Evolutionary conservation across 768 basidiomycete genomes (phyloP).

Genomic region (Tephrocybe sp.): DNA sequence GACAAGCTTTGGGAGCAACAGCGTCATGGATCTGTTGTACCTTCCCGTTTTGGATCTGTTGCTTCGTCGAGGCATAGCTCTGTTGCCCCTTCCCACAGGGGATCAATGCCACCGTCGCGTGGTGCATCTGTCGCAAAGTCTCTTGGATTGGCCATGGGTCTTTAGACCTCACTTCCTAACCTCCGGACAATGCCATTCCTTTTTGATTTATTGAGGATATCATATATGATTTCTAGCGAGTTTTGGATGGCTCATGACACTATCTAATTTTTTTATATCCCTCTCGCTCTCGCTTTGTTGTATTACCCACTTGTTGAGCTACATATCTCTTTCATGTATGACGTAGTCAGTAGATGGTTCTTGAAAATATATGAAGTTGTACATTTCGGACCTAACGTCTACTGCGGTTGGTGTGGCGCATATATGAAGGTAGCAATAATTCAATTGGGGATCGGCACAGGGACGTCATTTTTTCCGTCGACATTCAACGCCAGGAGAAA

Average conservation of each 20-base stretch:
- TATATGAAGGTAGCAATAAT: not conserved
- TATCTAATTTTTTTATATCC: conserved; percentile 5
- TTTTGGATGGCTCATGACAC: conserved; percentile 1
- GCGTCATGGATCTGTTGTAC: conserved; percentile 28
- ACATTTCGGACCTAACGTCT: not conserved
- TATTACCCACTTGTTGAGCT: not conserved
- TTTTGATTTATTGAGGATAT: conserved; percentile 18
- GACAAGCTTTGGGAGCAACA: conserved; percentile 83
- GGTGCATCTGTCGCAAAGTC: conserved; percentile 44
- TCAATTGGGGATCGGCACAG: conserved; percentile 24
- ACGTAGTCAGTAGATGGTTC: conserved; percentile 4
- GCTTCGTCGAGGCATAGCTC: conserved; percentile 22
- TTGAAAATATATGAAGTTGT: not conserved
- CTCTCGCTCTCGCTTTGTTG: conserved; percentile 8
- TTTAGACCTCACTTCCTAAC: conserved; percentile 18
- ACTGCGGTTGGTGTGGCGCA: not conserved
- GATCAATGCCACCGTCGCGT: conserved; percentile 24
- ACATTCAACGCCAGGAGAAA: conserved; percentile 27
- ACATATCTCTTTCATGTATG: conserved; percentile 7
- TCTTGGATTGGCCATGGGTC: conserved; percentile 42
- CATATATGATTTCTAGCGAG: conserved; percentile 1
- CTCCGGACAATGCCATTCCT: not conserved
- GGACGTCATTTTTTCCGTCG: conserved; percentile 26
- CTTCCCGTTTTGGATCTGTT: conserved; percentile 26
- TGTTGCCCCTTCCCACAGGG: conserved; percentile 20